Evolutionary conservation across 345 rosid species (phyloP), one percentile per base, ranked within the genome.

Genomic region (Mangifera indica): DNA sequence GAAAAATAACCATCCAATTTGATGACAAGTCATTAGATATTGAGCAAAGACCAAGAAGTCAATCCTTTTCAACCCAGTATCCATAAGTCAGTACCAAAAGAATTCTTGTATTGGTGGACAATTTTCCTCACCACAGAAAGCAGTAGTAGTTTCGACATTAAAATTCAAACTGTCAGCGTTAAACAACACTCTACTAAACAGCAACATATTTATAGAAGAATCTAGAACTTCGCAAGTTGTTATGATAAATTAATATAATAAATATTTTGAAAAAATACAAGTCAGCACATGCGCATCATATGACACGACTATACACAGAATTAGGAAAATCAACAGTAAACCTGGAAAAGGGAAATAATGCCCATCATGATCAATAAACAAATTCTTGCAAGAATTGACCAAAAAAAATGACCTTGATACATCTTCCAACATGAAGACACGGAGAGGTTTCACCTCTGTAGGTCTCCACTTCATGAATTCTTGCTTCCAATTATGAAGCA

Each of bases 381-480:
- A 42, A 15, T 15, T 51, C 52, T 14, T 29, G 48, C 7, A 0
- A 6, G 34, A 52, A 26, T 25, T 45, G 69, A 62, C 13, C 42
- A 37, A 51, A 25, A 29, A 58, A 51, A 2, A 62, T 53, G 76
- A 95, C 99, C 98, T 91, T 25, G 98, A 81, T 46, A 93, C 96
- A 68, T 96, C 99, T 82, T 93, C 99, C 76, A 96, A 76, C 99
- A 96, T 96, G 84, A 79, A 93, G 71, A 93, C 84, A 60, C 94
- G 93, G 68, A 96, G 87, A 25, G 91, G 86, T 81, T 96, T 96
- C 32, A 85, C 84, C 83, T 96, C 99, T 65, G 87, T 84, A 72
- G 99, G 99, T 69, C 72, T 88, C 99, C 99, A 96, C 85, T 96
- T 96, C 78, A 76, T 69, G 79, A 96, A 96, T 79, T 96, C 99